Conservation (phyloP, 352 stramenopile genomes). For the Globisporangium echinulatum region DNA sequence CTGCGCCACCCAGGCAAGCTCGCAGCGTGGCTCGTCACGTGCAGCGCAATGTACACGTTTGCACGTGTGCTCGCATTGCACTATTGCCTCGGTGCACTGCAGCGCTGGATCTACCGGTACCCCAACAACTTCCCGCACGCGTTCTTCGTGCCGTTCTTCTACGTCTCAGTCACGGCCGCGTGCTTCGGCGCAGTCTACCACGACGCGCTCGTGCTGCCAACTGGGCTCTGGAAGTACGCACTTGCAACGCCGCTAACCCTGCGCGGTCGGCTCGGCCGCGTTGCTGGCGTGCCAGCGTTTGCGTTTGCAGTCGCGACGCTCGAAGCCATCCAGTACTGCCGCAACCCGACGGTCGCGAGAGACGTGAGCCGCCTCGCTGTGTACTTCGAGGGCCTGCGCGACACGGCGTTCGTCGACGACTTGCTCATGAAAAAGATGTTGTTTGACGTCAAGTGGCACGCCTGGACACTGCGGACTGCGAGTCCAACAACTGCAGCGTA, state of each 20-base stretch:
- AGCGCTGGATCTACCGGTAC: conserved; percentile 46
- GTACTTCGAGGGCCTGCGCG: conserved; percentile 28
- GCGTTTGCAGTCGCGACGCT: conserved; percentile 43
- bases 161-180: conserved; percentile 25
- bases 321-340: conserved; percentile 43
- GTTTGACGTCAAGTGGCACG: conserved; percentile 25
- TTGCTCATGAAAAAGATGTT: conserved; percentile 20
- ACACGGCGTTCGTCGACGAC: conserved; percentile 23
- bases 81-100: conserved; percentile 32
- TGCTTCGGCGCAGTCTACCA: conserved; percentile 38
- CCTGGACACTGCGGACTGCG: conserved; percentile 20
- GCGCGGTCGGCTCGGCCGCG: conserved; percentile 33
- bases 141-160: conserved; percentile 55
- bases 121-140: conserved; percentile 47
- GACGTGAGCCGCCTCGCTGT: conserved; percentile 25
- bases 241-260: conserved; percentile 61
- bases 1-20: conserved; percentile 59
- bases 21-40: conserved; percentile 32
- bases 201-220: conserved; percentile 22
- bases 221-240: conserved; percentile 52
- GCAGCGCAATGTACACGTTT: conserved; percentile 63
- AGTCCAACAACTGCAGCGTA: conserved; percentile 22
- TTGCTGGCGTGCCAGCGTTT: conserved; percentile 65
- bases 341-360: conserved; percentile 38
- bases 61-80: conserved; percentile 62